phyloP scores from a whole-genome alignment of 148 eudicot genomes.

The Cornus florida region DNA sequence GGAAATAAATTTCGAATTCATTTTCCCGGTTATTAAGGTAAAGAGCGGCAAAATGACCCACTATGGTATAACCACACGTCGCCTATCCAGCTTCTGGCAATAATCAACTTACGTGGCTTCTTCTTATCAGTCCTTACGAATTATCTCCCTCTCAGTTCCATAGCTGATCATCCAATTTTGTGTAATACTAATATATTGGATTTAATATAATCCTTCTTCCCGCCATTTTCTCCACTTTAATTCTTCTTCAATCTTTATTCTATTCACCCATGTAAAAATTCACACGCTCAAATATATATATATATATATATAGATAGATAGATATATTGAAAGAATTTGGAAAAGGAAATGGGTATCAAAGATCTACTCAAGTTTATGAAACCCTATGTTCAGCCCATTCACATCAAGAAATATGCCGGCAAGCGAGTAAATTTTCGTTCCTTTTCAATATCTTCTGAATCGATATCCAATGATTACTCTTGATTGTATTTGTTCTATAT shows the following conservation, averaged over 20 bases:
- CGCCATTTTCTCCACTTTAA: conserved; percentile 18
- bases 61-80: neutral
- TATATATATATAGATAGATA: neutral
- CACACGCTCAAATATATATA: neutral
- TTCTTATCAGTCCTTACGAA: neutral
- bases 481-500: neutral
- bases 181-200: neutral
- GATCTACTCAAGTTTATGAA: conserved; percentile 79
- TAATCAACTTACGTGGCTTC: neutral
- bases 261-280: neutral
- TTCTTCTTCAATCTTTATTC: neutral
- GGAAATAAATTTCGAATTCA: too few relatives aligned
- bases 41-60: too few relatives aligned
- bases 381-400: conserved; percentile 72
- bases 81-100: neutral
- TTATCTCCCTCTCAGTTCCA: neutral
- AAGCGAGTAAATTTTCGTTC: conserved; percentile 44
- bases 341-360: conserved; percentile 69
- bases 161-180: neutral
- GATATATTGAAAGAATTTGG: neutral
- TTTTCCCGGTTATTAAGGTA: too few relatives aligned
- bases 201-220: conserved; percentile 3
- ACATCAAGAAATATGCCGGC: conserved; percentile 72
- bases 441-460: too few relatives aligned
- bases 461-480: too few relatives aligned